Evolutionary conservation across 306 rosid species (phyloP).

Genomic region (Clitoria ternatea): DNA sequence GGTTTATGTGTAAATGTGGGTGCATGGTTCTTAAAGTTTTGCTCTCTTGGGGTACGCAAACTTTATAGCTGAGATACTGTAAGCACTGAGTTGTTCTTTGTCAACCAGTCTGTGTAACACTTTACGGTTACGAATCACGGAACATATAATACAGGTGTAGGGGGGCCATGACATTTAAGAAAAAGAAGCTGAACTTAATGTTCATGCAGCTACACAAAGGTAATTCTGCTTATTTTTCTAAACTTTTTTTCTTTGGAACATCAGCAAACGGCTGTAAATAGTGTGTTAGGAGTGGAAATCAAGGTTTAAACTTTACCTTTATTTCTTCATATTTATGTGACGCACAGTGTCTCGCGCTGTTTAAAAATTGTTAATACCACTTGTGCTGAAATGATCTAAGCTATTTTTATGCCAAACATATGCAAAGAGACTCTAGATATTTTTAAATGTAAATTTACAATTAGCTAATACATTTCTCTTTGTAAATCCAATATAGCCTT

Average conservation of each 20-base stretch:
- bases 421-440: too few relatives aligned
- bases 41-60: neutral
- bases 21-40: neutral
- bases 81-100: neutral
- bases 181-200: neutral
- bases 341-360: too few relatives aligned
- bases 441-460: too few relatives aligned
- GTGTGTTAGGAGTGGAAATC: too few relatives aligned
- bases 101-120: neutral
- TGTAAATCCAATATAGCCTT: too few relatives aligned
- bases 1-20: neutral
- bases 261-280: too few relatives aligned
- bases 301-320: too few relatives aligned
- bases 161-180: conserved; percentile 13
- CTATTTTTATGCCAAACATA: too few relatives aligned
- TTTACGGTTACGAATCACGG: neutral
- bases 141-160: conserved; percentile 14
- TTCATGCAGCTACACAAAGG: neutral
- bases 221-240: neutral
- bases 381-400: too few relatives aligned
- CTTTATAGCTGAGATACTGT: neutral
- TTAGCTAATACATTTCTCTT: too few relatives aligned
- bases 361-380: too few relatives aligned
- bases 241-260: neutral
- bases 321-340: too few relatives aligned